Evolutionary conservation across 495 filamentous ascomycete species (phyloP).

Genomic region (Daldinia childiae): DNA sequence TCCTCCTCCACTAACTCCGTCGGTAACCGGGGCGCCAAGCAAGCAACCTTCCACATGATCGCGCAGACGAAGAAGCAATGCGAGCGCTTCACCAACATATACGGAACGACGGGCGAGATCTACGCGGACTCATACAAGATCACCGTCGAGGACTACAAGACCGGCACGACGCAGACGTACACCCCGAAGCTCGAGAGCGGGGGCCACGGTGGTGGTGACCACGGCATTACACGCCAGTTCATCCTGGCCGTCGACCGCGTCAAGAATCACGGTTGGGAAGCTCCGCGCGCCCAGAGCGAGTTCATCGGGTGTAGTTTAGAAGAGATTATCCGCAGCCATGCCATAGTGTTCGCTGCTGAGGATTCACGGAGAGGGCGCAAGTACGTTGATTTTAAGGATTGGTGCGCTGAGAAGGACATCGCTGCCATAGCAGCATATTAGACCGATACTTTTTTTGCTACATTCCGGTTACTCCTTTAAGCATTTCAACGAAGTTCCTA

Average conservation of each 20-base stretch:
- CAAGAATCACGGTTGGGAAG: constrained; percentile 71
- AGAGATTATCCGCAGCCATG: constrained; percentile 88
- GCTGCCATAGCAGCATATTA: constrained; percentile 8
- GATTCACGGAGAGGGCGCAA: constrained; percentile 75
- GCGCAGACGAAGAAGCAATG: constrained; percentile 89
- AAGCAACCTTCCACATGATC: constrained; percentile 91
- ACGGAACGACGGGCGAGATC: constrained; percentile 87
- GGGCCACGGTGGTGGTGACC: constrained; percentile 89
- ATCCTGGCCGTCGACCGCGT: constrained; percentile 83
- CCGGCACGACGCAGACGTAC: constrained; percentile 62
- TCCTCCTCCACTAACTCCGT: constrained; percentile 20
- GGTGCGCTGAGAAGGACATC: constrained; percentile 73
- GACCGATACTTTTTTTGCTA: background rate
- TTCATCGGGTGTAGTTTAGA: constrained; percentile 84
- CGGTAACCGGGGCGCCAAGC: constrained; percentile 73
- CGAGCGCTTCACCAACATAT: constrained; percentile 80
- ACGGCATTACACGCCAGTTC: constrained; percentile 81
- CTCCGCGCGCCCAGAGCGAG: constrained; percentile 75
- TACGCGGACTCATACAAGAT: constrained; percentile 77
- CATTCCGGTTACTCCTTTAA: too few relatives aligned
- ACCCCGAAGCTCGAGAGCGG: constrained; percentile 61
- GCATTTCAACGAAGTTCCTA: too few relatives aligned
- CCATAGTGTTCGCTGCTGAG: constrained; percentile 93
- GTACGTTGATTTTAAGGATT: constrained; percentile 78
- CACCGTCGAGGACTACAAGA: constrained; percentile 69